Evolutionary conservation across 306 rosid species (phyloP), one percentile per base, ranked within the genome.

Genomic region (Chamaecrista fasciculata): DNA sequence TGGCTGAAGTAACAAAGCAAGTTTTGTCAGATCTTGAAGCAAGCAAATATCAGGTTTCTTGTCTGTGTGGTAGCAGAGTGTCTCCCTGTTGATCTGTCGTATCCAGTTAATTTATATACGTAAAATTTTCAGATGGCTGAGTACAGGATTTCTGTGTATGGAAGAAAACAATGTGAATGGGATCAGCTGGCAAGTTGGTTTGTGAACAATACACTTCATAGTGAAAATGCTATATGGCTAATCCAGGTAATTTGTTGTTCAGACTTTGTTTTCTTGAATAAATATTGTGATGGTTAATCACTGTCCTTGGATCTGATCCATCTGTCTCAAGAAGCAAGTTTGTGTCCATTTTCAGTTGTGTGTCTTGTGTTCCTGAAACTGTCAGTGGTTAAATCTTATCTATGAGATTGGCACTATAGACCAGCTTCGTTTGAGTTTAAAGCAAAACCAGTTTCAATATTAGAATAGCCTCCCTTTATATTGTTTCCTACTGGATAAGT

Each of bases 131-230:
- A 91, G 97, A 86, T 91, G 97, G 97, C 96, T 34, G 97, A 91
- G 80, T 91, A 91, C 79, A 83, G 97, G 85, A 83, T 91, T 71
- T 91, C 97, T 15, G 81, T 91, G 16, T 91, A 91, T 80, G 97
- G 97, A 74, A 85, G 97, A 80, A 91, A 91, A 71, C 89, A 86
- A 76, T 88, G 97, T 76, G 97, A 88, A 79, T 91, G 97, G 97
- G 96, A 88, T 67, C 97, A 91, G 72, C 64, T 91, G 75, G 97
- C 97, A 24, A 88, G 97, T 80, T 91, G 97, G 97, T 82, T 91
- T 76, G 96, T 91, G 33, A 91, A 91, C 79, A 88, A 91, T 78
- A 68, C 82, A 59, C 83, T 91, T 15, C 77, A 88, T 43, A 88
- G 96, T 71, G 89, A 88, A 72, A 91, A 83, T 75, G 96, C 91